A percentile compares a stretch with the other conserved stretches of the same genome.
phyloP scores from a whole-genome alignment of 2,329 filamentous ascomycete genomes.

The Penicillium sp. region DNA sequence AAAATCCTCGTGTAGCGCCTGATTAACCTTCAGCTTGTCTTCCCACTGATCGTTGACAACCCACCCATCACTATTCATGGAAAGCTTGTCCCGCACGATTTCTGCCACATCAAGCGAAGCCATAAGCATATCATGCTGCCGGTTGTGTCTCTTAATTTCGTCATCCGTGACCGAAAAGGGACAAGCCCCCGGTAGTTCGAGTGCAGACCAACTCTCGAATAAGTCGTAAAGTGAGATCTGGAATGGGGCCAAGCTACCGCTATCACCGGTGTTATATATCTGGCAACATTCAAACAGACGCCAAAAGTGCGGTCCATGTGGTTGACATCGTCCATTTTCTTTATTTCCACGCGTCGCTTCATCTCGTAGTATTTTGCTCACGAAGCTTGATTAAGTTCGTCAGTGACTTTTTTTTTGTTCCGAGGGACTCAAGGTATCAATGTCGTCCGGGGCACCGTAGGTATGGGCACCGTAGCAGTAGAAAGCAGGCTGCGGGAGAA shows the following conservation, averaged over 20 bases:
- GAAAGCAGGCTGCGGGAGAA: conserved; percentile 22
- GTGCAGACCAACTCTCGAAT: background rate
- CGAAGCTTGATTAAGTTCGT: background rate
- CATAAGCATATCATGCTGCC: background rate
- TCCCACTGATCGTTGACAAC: background rate
- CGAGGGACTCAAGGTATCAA: background rate
- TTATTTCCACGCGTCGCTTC: background rate
- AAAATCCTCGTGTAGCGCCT: background rate
- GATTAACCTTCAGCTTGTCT: background rate
- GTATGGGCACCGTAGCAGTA: conserved; percentile 19
- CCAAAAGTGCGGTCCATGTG: background rate
- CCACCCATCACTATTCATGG: background rate
- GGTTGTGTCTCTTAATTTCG: background rate
- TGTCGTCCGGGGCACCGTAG: conserved; percentile 2
- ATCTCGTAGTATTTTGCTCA: background rate
- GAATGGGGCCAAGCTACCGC: background rate
- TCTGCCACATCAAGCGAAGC: background rate
- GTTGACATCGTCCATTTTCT: background rate
- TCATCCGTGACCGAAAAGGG: background rate
- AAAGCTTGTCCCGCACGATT: background rate
- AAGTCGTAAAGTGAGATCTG: background rate
- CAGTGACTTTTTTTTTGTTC: background rate
- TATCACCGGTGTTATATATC: background rate
- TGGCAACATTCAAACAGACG: background rate
- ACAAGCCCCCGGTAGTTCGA: background rate